phyloP scores from a whole-genome alignment of 305 asterid species.

The Plantago lanceolata region DNA sequence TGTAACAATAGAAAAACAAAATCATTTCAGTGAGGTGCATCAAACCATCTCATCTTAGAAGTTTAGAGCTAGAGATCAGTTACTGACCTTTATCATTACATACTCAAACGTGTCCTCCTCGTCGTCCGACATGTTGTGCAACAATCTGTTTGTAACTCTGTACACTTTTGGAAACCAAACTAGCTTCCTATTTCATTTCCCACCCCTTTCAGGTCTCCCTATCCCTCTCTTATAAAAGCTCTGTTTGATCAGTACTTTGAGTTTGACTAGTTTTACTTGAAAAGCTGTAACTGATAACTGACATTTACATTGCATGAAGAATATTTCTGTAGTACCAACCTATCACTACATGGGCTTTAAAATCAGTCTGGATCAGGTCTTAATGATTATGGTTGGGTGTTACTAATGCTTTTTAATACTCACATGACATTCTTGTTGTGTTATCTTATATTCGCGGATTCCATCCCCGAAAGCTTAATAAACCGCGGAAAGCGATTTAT shows the following conservation, averaged over 20 bases:
- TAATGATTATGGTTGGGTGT: not conserved
- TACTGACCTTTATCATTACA: slow-evolving; percentile 8
- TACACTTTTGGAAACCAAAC: slow-evolving; percentile 4
- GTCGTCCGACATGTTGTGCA: not conserved
- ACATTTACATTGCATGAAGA: slow-evolving; percentile 9
- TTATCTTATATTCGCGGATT: not conserved
- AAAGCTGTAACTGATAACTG: not conserved
- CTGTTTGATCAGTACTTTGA: slow-evolving; percentile 8
- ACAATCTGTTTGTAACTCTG: not conserved
- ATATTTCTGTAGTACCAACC: not conserved
- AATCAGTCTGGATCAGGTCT: slow-evolving; percentile 4
- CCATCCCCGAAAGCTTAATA: not conserved
- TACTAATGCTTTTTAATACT: not conserved
- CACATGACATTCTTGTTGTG: slow-evolving; percentile 1
- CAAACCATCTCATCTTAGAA: not conserved
- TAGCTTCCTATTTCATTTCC: not conserved
- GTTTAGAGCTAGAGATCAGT: not conserved
- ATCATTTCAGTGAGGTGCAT: not conserved
- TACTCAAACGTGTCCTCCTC: slow-evolving; percentile 2
- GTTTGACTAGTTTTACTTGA: not conserved
- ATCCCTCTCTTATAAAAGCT: not conserved
- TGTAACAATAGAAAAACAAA: slow-evolving; percentile 25
- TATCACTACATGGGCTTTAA: not conserved
- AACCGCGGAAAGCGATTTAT: not conserved
- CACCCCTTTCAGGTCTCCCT: not conserved